Evolutionary conservation across 148 eudicot genomes (phyloP).

Genomic region (Camellia granthamiana): DNA sequence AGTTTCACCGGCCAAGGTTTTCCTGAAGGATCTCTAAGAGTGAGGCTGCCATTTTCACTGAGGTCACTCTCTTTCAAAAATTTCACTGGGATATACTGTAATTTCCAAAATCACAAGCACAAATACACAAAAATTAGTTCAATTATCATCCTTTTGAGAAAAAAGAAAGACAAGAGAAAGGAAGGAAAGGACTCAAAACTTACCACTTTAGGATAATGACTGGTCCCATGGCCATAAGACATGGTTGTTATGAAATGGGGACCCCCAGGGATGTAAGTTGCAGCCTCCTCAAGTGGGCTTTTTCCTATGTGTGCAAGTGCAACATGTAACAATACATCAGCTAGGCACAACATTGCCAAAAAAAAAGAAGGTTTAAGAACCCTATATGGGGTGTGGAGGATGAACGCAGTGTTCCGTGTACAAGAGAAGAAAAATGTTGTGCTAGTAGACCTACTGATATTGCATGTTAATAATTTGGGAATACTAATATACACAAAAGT

Average conservation of each 20-base stretch:
- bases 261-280: not conserved
- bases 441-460: too few relatives aligned
- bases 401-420: too few relatives aligned
- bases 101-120: not conserved
- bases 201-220: not conserved
- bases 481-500: too few relatives aligned
- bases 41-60: not conserved
- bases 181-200: not conserved
- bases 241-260: not conserved
- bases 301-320: not conserved
- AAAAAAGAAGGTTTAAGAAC: too few relatives aligned
- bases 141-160: too few relatives aligned
- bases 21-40: not conserved
- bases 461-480: too few relatives aligned
- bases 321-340: too few relatives aligned
- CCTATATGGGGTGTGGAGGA: too few relatives aligned
- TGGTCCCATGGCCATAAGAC: not conserved
- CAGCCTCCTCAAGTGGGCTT: not conserved
- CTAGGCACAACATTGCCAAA: too few relatives aligned
- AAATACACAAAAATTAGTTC: too few relatives aligned
- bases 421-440: too few relatives aligned
- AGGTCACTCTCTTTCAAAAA: not conserved
- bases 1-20: not conserved
- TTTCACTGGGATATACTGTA: not conserved
- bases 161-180: not conserved